A percentile compares a stretch with the other conserved stretches of the same genome.
phyloP scores from a whole-genome alignment of 2,329 filamentous ascomycete genomes.

The Cytospora schulzeri region DNA sequence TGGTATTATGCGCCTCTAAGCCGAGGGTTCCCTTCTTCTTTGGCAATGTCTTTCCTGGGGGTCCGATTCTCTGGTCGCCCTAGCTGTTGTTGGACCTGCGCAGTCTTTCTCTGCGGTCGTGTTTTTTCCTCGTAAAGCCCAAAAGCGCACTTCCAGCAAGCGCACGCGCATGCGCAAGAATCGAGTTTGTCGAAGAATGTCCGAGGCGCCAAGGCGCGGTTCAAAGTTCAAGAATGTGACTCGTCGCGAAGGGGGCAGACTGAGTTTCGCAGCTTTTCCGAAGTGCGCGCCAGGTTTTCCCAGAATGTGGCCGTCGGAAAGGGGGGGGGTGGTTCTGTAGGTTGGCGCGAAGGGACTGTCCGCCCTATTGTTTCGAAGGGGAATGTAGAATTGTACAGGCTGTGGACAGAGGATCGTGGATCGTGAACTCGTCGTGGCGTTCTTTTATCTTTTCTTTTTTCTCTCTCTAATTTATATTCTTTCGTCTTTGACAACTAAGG shows the following conservation, averaged over 20 bases:
- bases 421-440: constrained; percentile 10
- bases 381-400: neutral
- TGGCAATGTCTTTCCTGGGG: neutral
- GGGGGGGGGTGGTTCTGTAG: neutral
- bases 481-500: constrained; percentile 16
- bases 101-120: constrained; percentile 20
- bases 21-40: constrained; percentile 17
- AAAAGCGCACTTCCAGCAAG: constrained; percentile 17
- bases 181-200: neutral
- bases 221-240: neutral
- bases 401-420: constrained; percentile 13
- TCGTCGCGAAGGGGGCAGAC: constrained; percentile 4
- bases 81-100: constrained; percentile 18
- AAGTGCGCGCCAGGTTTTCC: neutral
- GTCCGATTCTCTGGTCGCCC: constrained; percentile 13
- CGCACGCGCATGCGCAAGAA: constrained; percentile 10
- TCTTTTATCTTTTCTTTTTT: constrained; percentile 4
- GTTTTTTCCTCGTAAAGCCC: constrained; percentile 21
- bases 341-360: constrained; percentile 3
- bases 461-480: neutral
- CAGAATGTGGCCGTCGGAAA: neutral
- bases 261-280: neutral
- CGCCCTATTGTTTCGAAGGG: neutral
- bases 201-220: neutral
- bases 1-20: constrained; percentile 21